Evolutionary conservation across 2,329 filamentous ascomycete species (phyloP), one percentile per base, ranked within the genome.

Genomic region (Samsoniella hepiali): DNA sequence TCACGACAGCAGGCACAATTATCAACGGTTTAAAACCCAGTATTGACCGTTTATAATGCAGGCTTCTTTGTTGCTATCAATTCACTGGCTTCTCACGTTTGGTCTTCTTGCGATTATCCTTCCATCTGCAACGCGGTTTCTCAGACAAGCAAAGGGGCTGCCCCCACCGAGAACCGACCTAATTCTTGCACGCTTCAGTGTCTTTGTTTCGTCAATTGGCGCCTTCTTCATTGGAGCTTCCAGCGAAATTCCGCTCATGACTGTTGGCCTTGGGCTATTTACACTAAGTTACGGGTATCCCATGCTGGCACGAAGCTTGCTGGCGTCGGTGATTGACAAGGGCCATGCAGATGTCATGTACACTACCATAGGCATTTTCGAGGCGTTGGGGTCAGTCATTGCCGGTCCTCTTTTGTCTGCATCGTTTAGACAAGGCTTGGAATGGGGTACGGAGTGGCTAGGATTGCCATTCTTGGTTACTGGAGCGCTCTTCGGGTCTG

Each of bases 371-470:
- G 62, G 64, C 31, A 58, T 68, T 31, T 47, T 68, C 15, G 67
- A 69, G 63, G 65, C 55, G 27, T 45, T 67, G 11, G 67, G 65
- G 1, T 57, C 63, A 5, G 50, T 69, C 1, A 31, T 68, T 1
- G 67, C 67, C 1, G 66, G 64, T 15, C 67, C 67, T 3, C 45
- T 68, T 3, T 62, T 69, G 31, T 67, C 67, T n/a, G 45, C 63
- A 5, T 50, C 65, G 27, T 69, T 66, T 32, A 36, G 65, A 5
- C 44, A 64, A 2, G 67, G 67, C 3, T 42, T 69, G 36, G 44
- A 61, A 29, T 53, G 50, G 58, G 67, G 63, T 2, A 62, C 63
- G 3, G 38, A 50, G 13, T 68, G 66, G 67, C 13, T 64, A n/a
- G 65, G 59, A 2, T 49, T 68, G 15, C 65, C 66, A 15, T 68